These are phyloP conservation scores for Dalbergia cultrata DNA, from an alignment of 306 rosid species.

Conservation along the genomic window DNA sequence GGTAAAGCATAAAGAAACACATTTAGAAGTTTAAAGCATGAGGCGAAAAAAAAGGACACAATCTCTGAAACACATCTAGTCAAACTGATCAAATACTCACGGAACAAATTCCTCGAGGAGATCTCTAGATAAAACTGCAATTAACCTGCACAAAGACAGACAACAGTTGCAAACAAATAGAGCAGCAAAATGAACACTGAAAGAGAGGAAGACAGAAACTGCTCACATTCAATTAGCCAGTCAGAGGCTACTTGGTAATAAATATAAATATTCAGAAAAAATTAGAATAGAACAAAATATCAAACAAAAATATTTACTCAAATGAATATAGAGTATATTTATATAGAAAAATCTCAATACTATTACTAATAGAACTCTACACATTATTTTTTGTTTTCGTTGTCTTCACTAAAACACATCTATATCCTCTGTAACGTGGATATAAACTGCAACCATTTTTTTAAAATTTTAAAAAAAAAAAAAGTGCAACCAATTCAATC, in stretches of 20 bases:
- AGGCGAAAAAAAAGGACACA: not conserved
- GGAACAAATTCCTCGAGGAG: constrained; percentile 79
- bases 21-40: not conserved
- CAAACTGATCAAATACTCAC: constrained; percentile 66
- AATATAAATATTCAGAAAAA: constrained; percentile 10
- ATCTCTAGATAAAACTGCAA: constrained; percentile 87
- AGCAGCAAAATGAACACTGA: constrained; percentile 11
- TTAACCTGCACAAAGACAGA: constrained; percentile 63
- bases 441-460: not conserved
- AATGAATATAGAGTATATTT: constrained; percentile 17
- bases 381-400: not conserved
- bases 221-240: constrained; percentile 25
- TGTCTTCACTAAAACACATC: not conserved
- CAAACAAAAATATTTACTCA: not conserved
- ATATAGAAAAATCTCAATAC: not conserved
- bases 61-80: constrained; percentile 38
- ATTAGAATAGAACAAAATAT: constrained; percentile 18
- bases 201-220: not conserved
- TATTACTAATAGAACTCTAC: not conserved
- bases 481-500: not conserved
- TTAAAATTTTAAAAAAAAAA: not conserved
- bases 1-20: not conserved
- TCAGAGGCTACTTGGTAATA: not conserved
- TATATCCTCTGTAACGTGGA: not conserved
- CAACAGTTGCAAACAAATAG: constrained; percentile 37